phyloP scores from a whole-genome alignment of 2,329 filamentous ascomycete genomes.

The Lecanosticta acicola region DNA sequence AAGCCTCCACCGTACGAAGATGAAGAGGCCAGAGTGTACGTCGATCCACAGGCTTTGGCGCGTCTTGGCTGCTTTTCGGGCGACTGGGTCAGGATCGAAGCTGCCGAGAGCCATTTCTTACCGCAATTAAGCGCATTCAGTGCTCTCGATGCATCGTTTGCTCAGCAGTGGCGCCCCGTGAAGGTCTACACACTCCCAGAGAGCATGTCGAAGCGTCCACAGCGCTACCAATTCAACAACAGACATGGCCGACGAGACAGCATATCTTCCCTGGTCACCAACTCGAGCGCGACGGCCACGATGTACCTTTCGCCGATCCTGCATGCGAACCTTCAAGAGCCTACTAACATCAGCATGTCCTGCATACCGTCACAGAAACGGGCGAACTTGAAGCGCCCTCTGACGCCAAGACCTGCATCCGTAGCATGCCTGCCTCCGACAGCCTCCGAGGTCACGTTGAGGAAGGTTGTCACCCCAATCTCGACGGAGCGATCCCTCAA shows the following conservation, averaged over 20 bases:
- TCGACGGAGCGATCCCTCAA: conserved; percentile 82
- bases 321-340: conserved; percentile 75
- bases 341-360: conserved; percentile 72
- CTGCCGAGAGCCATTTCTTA: conserved; percentile 64
- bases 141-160: conserved; percentile 58
- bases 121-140: conserved; percentile 64
- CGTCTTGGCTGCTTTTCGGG: conserved; percentile 95
- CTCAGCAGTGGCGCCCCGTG: conserved; percentile 72
- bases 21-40: conserved; percentile 78
- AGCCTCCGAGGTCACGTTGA: conserved; percentile 74
- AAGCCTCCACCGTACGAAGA: conserved; percentile 81
- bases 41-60: conserved; percentile 77
- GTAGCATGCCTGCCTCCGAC: conserved; percentile 52
- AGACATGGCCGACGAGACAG: conserved; percentile 49
- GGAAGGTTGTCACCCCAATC: conserved; percentile 82
- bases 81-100: conserved; percentile 87
- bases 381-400: conserved; percentile 39
- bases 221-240: conserved; percentile 50
- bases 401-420: conserved; percentile 27
- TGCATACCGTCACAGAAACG: conserved; percentile 45
- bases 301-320: conserved; percentile 81
- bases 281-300: conserved; percentile 52
- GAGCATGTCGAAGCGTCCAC: conserved; percentile 51
- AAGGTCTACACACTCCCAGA: conserved; percentile 87
- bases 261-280: conserved; percentile 45